A percentile compares a stretch with the other conserved stretches of the same genome.
These are phyloP conservation scores for Gillenia trifoliata DNA, from an alignment of 306 rosid species.

Conservation along the genomic window DNA sequence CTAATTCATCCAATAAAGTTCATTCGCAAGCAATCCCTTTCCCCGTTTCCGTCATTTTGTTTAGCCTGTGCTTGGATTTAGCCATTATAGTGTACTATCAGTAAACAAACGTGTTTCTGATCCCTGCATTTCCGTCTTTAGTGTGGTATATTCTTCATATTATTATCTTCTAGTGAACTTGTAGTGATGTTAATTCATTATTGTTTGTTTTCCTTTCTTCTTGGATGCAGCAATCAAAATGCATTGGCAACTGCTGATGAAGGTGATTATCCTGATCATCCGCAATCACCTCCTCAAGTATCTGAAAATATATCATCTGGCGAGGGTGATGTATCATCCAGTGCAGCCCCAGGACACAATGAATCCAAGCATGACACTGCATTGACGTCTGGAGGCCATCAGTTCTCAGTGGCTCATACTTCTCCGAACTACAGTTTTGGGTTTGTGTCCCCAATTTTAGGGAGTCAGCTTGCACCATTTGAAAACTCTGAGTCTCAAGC, in stretches of 20 bases:
- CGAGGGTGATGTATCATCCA: conserved; percentile 66
- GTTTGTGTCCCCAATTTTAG: conserved; percentile 66
- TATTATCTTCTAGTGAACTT: neutral
- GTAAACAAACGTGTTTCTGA: conserved; percentile 3
- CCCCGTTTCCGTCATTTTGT: neutral
- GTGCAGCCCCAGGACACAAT: conserved; percentile 47
- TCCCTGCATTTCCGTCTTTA: conserved; percentile 11
- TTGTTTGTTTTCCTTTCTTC: conserved; percentile 8
- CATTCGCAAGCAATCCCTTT: neutral
- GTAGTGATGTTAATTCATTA: neutral
- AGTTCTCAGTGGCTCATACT: conserved; percentile 50
- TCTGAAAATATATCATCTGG: conserved; percentile 54
- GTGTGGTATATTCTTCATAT: neutral
- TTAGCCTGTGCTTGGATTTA: neutral
- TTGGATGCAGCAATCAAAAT: conserved; percentile 50
- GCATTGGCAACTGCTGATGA: conserved; percentile 44
- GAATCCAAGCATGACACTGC: conserved; percentile 66
- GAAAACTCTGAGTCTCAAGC: conserved; percentile 84
- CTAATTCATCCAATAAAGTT: neutral
- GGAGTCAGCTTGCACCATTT: conserved; percentile 64
- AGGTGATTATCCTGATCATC: conserved; percentile 61
- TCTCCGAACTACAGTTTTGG: conserved; percentile 71
- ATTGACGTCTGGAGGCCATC: conserved; percentile 71
- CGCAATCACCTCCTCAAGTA: conserved; percentile 49
- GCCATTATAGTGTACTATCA: neutral